Conservation (phyloP, 2,329 filamentous ascomycete species). For the Hortaea werneckii region DNA sequence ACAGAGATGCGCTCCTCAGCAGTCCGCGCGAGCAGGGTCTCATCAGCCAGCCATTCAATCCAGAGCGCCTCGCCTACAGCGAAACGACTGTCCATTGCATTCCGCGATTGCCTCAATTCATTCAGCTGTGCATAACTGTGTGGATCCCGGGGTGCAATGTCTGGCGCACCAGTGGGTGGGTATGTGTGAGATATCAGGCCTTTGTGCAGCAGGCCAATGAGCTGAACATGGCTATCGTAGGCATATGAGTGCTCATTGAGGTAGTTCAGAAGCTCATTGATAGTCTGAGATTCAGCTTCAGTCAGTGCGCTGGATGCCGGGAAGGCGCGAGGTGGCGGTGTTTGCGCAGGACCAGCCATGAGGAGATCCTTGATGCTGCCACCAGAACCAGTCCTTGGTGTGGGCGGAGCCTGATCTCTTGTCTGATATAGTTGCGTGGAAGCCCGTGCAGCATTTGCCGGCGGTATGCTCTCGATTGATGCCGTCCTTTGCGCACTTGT, state of each 20-base stretch:
- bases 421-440: background rate
- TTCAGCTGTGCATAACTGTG: conserved; percentile 34
- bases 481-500: no score
- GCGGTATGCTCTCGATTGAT: no score
- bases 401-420: background rate
- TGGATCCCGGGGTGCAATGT: conserved; percentile 21
- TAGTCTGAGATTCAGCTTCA: conserved; percentile 32
- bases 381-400: background rate
- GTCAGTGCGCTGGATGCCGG: conserved; percentile 31
- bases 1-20: conserved; percentile 59
- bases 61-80: conserved; percentile 68
- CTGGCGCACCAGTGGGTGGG: conserved; percentile 15
- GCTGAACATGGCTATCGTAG: conserved; percentile 38
- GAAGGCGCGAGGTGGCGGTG: conserved; percentile 33
- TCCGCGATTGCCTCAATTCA: conserved; percentile 41
- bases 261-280: conserved; percentile 34
- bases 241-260: conserved; percentile 39
- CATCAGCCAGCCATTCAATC: conserved; percentile 67
- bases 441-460: no score
- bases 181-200: conserved; percentile 34
- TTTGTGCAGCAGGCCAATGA: conserved; percentile 40
- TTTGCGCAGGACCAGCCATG: conserved; percentile 37
- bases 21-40: conserved; percentile 49
- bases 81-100: conserved; percentile 52
- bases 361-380: conserved; percentile 30